Evolutionary conservation across 345 rosid genomes (phyloP).

Genomic region (Aurinia saxatilis): DNA sequence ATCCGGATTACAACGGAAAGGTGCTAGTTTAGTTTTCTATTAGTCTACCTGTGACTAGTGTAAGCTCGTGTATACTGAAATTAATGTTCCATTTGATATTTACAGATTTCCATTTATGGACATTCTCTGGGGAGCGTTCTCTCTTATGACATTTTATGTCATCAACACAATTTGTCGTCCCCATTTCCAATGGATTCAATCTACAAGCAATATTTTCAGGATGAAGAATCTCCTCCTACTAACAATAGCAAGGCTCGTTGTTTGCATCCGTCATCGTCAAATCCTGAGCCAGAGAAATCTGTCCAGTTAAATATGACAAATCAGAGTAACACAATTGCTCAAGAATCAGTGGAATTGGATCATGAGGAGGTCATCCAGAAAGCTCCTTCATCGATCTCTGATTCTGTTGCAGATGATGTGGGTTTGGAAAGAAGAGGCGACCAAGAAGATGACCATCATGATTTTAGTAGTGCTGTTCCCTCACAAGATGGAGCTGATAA

Average conservation of each 20-base stretch:
- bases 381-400: conserved; percentile 19
- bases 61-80: not conserved
- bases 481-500: conserved; percentile 32
- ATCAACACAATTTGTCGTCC: conserved; percentile 77
- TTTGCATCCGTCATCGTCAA: conserved; percentile 21
- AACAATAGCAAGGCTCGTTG: conserved; percentile 24
- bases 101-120: conserved; percentile 85
- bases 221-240: conserved; percentile 32
- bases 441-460: conserved; percentile 28
- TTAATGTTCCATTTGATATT: conserved; percentile 7
- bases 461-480: conserved; percentile 16
- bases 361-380: conserved; percentile 26
- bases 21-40: conserved; percentile 33
- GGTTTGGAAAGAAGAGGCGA: conserved; percentile 25
- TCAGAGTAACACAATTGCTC: conserved; percentile 25
- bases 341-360: conserved; percentile 19
- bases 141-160: conserved; percentile 95
- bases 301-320: conserved; percentile 15
- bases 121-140: conserved; percentile 98
- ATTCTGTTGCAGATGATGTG: conserved; percentile 25
- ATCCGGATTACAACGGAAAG: conserved; percentile 96
- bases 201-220: conserved; percentile 43
- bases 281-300: conserved; percentile 26
- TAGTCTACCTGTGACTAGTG: conserved; percentile 18
- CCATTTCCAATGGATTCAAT: conserved; percentile 75